Percentiles rank a stretch among this genome's conserved stretches.
phyloP scores from a whole-genome alignment of 495 filamentous ascomycete genomes.

The Aspergillus steynii region DNA sequence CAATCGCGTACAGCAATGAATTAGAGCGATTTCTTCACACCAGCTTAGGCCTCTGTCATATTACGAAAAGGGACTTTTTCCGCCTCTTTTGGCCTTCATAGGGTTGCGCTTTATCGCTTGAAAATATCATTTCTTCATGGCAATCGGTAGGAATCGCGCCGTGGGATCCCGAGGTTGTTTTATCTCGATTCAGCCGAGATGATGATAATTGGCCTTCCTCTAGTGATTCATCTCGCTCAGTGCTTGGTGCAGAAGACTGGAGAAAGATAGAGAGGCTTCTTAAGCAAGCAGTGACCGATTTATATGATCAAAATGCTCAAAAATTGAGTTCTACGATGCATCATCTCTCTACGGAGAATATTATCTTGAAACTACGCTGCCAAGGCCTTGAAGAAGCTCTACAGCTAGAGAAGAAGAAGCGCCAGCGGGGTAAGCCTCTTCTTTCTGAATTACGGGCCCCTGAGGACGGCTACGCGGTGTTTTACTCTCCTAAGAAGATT shows the following conservation, averaged over 20 bases:
- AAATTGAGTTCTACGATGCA: conserved; percentile 4
- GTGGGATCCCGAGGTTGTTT: conserved; percentile 4
- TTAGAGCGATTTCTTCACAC: conserved; percentile 2
- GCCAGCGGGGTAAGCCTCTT: conserved; percentile 1
- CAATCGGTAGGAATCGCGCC: not conserved
- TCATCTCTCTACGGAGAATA: not conserved
- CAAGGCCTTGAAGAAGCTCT: conserved; percentile 6
- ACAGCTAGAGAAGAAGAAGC: conserved; percentile 11
- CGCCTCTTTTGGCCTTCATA: not conserved
- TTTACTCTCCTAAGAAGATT: conserved; percentile 3
- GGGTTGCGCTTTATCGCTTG: not conserved
- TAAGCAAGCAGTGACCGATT: not conserved
- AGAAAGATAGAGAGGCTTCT: conserved; percentile 9
- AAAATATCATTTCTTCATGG: conserved; percentile 7
- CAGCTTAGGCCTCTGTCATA: not conserved
- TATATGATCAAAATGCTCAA: conserved; percentile 6
- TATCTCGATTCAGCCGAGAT: conserved; percentile 1
- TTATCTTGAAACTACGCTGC: conserved; percentile 1
- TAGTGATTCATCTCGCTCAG: conserved; percentile 5
- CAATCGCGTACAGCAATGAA: not conserved
- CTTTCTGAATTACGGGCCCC: conserved; percentile 3
- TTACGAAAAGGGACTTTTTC: conserved; percentile 5
- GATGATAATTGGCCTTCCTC: not conserved
- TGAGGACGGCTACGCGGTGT: not conserved
- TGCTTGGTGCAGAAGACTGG: conserved; percentile 7